Percentiles rank a stretch among this genome's conserved stretches.
Evolutionary conservation across 73 alveolate genomes (phyloP).

Genomic region (Effrenium voratum): DNA sequence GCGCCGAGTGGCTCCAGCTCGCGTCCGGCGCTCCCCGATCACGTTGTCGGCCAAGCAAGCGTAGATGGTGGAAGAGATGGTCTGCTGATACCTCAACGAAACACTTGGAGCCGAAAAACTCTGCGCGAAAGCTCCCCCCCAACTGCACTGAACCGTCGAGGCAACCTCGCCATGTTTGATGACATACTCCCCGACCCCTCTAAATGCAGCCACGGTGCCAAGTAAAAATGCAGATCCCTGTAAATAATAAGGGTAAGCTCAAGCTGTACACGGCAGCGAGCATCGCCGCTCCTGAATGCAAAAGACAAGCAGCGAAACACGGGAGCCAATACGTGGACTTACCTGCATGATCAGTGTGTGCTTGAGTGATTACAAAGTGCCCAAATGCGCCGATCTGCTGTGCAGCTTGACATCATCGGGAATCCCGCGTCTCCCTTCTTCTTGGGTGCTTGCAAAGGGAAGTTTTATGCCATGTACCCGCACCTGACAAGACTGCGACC

Average conservation of each 20-base stretch:
- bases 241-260: conserved; percentile 35
- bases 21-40: conserved; percentile 38
- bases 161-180: too few relatives aligned
- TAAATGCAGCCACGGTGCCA: conserved; percentile 26
- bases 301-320: too few relatives aligned
- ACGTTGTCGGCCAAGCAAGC: conserved; percentile 91
- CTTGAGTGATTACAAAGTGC: too few relatives aligned
- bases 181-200: neutral
- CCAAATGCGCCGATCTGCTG: too few relatives aligned
- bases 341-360: too few relatives aligned
- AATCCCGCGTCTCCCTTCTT: too few relatives aligned
- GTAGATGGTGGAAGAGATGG: conserved; percentile 67
- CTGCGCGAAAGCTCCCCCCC: too few relatives aligned
- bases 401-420: too few relatives aligned
- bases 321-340: too few relatives aligned
- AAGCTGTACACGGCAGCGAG: conserved; percentile 68
- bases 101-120: neutral
- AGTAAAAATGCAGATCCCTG: conserved; percentile 69
- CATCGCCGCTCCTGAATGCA: conserved; percentile 34
- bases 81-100: conserved; percentile 57
- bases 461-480: too few relatives aligned
- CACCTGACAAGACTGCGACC: conserved; percentile 61
- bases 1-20: conserved; percentile 60
- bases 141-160: too few relatives aligned
- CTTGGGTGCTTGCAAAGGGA: too few relatives aligned